Base-by-base conservation (phyloP, 208 protist species). In the Herpetomonas samuelpessoai region DNA sequence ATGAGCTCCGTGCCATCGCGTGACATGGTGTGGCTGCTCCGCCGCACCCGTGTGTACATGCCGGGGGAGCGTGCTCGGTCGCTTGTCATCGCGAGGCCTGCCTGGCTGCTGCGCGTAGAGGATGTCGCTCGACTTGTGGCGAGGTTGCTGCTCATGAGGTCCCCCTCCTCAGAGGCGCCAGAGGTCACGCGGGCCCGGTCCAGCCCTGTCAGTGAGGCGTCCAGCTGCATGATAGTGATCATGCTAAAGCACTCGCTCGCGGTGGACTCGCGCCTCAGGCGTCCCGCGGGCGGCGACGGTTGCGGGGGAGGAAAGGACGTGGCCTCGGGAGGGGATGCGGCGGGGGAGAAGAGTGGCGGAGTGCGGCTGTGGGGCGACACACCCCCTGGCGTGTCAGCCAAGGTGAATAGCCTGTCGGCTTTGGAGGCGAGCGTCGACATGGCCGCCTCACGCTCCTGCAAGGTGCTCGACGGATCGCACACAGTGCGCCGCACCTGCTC, bases 1-100 rank as follows among this genome's bases (percentile, higher is more conserved):
- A 93, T 29, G 31, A 70, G 25, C 27, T 62, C 58, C 22, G 46
- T 31, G 10, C 59, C 68, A 14, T 74, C 63, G 30, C 64, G 68
- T 27, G 35, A 55, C 27, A 62, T 26, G 39, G 35, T 67, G 54
- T 50, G 59, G 51, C 24, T 65, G 65, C 60, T 62, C 65, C 59
- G 56, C 31, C 48, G 53, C 25, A 55, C 57, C 38, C 55, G 29
- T 31, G 50, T 72, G 35, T 47, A 54, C 22, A 62, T 57, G 18
- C 63, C 57, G 24, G 46, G 54, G 24, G 58, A 63, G 54, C 64
- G 53, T 29, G 63, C 61, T 24, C 14, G 9, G 9, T 6, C 35
- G 9, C 35, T 6, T 41, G 35, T 41, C 35, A 41, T 6, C 9
- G 35, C 35, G 9, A 41, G 35, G 9, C 6, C 35, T 14, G 35